These are phyloP conservation scores for Ampelocalamus luodianensis DNA, from an alignment of 176 grass and related monocot species.

Conservation along the genomic window DNA sequence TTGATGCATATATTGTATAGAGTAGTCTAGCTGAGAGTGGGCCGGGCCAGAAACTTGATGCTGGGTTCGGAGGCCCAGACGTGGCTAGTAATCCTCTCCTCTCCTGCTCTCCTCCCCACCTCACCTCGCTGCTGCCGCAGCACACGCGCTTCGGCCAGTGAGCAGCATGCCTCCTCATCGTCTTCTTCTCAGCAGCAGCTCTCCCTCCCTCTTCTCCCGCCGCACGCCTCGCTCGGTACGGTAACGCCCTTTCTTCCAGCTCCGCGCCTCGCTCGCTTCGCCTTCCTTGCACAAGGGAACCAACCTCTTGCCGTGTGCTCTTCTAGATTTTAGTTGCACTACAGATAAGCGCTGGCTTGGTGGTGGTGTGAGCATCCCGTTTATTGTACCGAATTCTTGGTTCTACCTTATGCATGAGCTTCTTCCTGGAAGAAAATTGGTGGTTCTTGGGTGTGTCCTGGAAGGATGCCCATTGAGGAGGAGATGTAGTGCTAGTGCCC, in stretches of 20 bases:
- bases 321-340: not conserved
- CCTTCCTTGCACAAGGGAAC: not conserved
- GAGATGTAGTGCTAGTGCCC: not conserved
- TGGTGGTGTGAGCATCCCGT: not conserved
- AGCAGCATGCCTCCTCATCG: not conserved
- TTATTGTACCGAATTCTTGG: not conserved
- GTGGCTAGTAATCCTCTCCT: too few relatives aligned
- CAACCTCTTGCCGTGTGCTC: not conserved
- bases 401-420: not conserved
- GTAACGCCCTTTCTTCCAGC: not conserved
- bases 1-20: too few relatives aligned
- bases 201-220: not conserved
- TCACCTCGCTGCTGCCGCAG: too few relatives aligned
- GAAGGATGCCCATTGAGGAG: not conserved
- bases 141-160: too few relatives aligned
- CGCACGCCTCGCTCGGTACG: not conserved
- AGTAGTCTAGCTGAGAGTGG: too few relatives aligned
- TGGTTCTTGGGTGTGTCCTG: not conserved
- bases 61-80: too few relatives aligned
- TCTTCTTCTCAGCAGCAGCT: not conserved
- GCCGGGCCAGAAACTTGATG: too few relatives aligned
- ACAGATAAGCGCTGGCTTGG: not conserved
- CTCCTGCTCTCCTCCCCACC: too few relatives aligned
- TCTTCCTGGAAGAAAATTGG: not conserved
- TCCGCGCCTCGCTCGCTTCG: not conserved